Evolutionary conservation across 2,329 filamentous ascomycete species (phyloP).

Genomic region (Epichloe amarillans): DNA sequence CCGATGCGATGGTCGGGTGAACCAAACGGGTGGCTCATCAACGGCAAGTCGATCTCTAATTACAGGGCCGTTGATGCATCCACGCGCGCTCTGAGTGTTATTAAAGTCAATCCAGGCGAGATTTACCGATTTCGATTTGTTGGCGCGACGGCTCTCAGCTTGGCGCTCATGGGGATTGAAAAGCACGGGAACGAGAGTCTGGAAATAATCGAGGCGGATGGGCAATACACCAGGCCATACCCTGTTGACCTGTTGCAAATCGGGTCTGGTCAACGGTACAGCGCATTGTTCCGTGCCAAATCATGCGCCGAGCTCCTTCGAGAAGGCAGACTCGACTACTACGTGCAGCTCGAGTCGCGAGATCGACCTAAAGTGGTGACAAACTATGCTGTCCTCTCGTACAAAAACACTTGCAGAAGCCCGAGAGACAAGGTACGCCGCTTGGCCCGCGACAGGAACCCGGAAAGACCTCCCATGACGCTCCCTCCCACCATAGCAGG

Average conservation of each 20-base stretch:
- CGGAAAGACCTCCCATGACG: neutral
- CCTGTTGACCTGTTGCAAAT: neutral
- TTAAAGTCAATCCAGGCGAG: constrained; percentile 32
- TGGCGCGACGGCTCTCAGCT: constrained; percentile 41
- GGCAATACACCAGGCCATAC: neutral
- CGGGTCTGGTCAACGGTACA: constrained; percentile 3
- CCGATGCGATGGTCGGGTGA: constrained; percentile 4
- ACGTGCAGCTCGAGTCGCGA: constrained; percentile 35
- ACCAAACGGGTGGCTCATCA: constrained; percentile 2
- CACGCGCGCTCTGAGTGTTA: neutral
- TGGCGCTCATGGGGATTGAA: constrained; percentile 26
- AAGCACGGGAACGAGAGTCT: neutral
- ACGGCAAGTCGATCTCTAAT: constrained; percentile 2
- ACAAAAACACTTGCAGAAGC: constrained; percentile 13
- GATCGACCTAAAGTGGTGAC: constrained; percentile 31
- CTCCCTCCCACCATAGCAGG: constrained; percentile 1
- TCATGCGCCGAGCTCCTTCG: constrained; percentile 4
- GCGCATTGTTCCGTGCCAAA: constrained; percentile 3
- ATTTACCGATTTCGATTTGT: constrained; percentile 50
- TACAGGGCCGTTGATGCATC: neutral
- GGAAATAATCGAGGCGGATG: constrained; percentile 2
- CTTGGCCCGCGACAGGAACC: constrained; percentile 2
- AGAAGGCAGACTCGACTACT: constrained; percentile 22
- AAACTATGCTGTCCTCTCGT: constrained; percentile 37
- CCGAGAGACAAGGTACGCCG: neutral